Conservation (phyloP, 768 basidiomycete species). For the Tricholoma flavovirens region DNA sequence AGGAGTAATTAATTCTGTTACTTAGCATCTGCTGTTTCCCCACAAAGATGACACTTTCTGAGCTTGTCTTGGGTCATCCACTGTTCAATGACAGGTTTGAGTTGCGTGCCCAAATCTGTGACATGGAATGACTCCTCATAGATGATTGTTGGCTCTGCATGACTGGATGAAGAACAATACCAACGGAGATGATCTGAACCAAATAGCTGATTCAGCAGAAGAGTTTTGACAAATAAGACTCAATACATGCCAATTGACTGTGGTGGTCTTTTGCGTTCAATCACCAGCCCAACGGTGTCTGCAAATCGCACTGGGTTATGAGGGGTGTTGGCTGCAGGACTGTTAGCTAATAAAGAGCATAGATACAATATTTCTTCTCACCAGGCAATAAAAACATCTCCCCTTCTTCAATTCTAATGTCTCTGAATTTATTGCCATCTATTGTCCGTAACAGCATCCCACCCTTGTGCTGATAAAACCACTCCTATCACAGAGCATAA, state of each 20-base stretch:
- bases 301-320: constrained; percentile 93
- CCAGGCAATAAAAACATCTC: constrained; percentile 97
- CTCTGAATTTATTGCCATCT: constrained; percentile 72
- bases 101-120: constrained; percentile 86
- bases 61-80: constrained; percentile 69
- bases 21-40: constrained; percentile 36
- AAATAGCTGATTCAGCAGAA: neutral
- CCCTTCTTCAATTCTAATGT: constrained; percentile 88
- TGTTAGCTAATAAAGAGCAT: neutral
- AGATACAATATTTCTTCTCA: constrained; percentile 24
- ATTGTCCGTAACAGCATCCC: constrained; percentile 86
- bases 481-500: constrained; percentile 53
- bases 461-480: constrained; percentile 98
- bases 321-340: constrained; percentile 75
- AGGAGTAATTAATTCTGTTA: constrained; percentile 10
- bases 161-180: constrained; percentile 52
- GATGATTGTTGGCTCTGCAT: constrained; percentile 66
- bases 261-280: constrained; percentile 81
- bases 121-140: constrained; percentile 84
- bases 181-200: constrained; percentile 78
- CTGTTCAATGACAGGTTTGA: constrained; percentile 83
- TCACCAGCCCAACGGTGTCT: constrained; percentile 86
- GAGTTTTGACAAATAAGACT: neutral
- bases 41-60: constrained; percentile 71
- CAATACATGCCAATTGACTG: constrained; percentile 57